Evolutionary conservation across 2,329 filamentous ascomycete genomes (phyloP).

Genomic region (Verticillium tricorpus): DNA sequence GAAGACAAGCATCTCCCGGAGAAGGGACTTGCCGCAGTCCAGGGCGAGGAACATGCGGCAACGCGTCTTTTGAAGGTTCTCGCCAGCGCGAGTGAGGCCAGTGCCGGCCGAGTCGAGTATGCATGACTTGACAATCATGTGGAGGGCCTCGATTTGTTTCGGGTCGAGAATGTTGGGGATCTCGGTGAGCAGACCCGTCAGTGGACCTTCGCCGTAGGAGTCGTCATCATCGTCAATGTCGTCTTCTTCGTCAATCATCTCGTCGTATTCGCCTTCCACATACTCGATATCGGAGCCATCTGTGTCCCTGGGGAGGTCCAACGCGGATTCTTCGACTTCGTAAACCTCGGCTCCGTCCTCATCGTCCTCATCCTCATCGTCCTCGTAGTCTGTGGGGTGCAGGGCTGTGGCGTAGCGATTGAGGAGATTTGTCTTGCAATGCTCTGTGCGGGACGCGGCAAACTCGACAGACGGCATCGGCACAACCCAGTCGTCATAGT

Average conservation of each 20-base stretch:
- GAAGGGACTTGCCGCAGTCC: slow-evolving; percentile 83
- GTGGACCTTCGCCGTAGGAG: slow-evolving; percentile 72
- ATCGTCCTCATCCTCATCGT: slow-evolving; percentile 45
- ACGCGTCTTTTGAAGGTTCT: slow-evolving; percentile 84
- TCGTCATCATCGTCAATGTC: slow-evolving; percentile 71
- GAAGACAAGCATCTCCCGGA: slow-evolving; percentile 89
- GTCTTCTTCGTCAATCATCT: slow-evolving; percentile 52
- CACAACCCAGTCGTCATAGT: slow-evolving; percentile 54
- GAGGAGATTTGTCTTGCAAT: slow-evolving; percentile 56
- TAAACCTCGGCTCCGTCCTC: slow-evolving; percentile 40
- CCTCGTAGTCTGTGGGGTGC: slow-evolving; percentile 31
- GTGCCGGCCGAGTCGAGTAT: slow-evolving; percentile 80
- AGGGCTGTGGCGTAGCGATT: slow-evolving; percentile 42
- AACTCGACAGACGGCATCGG: slow-evolving; percentile 57
- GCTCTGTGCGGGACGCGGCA: slow-evolving; percentile 51
- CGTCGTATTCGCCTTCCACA: slow-evolving; percentile 42
- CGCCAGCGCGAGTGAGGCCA: slow-evolving; percentile 59
- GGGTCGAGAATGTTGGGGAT: slow-evolving; percentile 92
- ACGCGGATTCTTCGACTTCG: slow-evolving; percentile 26
- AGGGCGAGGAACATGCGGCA: slow-evolving; percentile 87
- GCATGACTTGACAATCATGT: slow-evolving; percentile 96
- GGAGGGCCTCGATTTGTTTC: slow-evolving; percentile 90
- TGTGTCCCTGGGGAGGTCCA: slow-evolving; percentile 14
- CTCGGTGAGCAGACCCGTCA: slow-evolving; percentile 83
- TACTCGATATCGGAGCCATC: slow-evolving; percentile 31